Conservation (phyloP, 1,284 basidiomycete species). For the Coniophora puteana region DNA sequence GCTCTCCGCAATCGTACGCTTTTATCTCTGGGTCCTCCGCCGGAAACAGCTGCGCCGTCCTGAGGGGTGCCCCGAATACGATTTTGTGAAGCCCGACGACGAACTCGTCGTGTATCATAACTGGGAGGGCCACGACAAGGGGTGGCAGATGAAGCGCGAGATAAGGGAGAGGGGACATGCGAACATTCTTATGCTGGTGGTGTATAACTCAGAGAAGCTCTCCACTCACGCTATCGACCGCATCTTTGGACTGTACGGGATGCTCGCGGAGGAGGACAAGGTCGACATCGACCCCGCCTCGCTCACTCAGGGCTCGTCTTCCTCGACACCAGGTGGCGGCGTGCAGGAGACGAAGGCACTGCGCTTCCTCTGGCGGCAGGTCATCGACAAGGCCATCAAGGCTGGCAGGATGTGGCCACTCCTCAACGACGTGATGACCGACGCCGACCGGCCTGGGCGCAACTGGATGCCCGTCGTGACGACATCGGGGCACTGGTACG, state of each 20-base stretch:
- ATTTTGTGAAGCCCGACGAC: background rate
- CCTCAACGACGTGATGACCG: background rate
- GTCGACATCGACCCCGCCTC: background rate
- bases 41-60: background rate
- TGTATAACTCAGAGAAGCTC: background rate
- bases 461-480: background rate
- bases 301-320: background rate
- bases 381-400: background rate
- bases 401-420: background rate
- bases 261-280: background rate
- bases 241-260: background rate
- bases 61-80: background rate
- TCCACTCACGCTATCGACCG: background rate
- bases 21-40: background rate
- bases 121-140: background rate
- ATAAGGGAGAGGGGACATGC: background rate
- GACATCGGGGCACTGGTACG: background rate
- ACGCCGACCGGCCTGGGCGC: background rate
- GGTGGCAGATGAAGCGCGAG: background rate
- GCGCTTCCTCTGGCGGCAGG: background rate
- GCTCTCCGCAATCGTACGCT: background rate
- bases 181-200: background rate
- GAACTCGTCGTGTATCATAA: background rate
- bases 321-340: no score
- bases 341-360: background rate